These are phyloP conservation scores for Vanderwaltozyma verrucispora DNA, from an alignment of 805 yeast species.

Conservation along the genomic window DNA sequence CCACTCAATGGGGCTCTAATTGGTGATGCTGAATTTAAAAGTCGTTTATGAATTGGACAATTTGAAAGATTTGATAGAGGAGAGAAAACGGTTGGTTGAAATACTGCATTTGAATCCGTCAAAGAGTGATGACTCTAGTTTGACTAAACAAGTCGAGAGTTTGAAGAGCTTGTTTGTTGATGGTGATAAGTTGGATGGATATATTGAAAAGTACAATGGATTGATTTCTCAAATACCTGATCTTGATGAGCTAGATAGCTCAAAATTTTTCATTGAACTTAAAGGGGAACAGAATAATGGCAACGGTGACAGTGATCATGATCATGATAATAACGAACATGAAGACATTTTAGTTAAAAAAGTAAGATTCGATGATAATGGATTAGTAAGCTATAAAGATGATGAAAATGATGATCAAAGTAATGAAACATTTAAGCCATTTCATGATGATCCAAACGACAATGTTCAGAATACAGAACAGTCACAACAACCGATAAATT, in stretches of 20 bases:
- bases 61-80: constrained; percentile 21
- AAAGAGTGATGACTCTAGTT: constrained; percentile 13
- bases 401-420: not conserved
- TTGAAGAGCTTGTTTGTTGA: too few relatives aligned
- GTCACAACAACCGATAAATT: too few relatives aligned
- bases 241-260: too few relatives aligned
- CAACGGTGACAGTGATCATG: too few relatives aligned
- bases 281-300: not conserved
- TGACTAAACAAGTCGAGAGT: constrained; percentile 15
- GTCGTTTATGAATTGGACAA: constrained; percentile 20
- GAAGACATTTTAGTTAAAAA: constrained; percentile 7
- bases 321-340: not conserved
- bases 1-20: too few relatives aligned
- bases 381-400: constrained; percentile 1
- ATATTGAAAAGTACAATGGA: constrained; percentile 9
- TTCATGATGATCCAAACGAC: constrained; percentile 11
- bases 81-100: constrained; percentile 17
- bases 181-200: too few relatives aligned
- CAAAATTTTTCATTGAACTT: constrained; percentile 8
- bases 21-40: constrained; percentile 20
- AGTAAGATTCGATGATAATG: constrained; percentile 20
- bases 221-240: constrained; percentile 10
- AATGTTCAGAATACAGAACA: too few relatives aligned
- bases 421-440: constrained; percentile 13
- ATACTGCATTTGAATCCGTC: constrained; percentile 18